Conservation (phyloP, 2,329 filamentous ascomycete species). For the Dactylellina parvicollis region DNA sequence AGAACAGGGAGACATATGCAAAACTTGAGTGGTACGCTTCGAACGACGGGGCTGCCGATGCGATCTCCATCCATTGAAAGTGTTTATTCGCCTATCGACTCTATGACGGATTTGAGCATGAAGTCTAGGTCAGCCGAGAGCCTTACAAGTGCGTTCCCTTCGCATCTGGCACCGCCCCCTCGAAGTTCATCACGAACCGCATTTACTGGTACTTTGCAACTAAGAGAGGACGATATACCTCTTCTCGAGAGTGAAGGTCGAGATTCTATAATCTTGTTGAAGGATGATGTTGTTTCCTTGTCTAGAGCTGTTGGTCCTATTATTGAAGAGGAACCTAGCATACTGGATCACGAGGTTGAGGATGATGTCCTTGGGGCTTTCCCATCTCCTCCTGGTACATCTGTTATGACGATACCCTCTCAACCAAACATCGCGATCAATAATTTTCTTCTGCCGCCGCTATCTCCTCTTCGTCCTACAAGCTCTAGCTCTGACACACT, state of each 20-base stretch:
- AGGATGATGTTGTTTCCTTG: slow-evolving; percentile 19
- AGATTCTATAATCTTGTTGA: slow-evolving; percentile 44
- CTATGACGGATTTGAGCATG: slow-evolving; percentile 42
- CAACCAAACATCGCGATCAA: slow-evolving; percentile 31
- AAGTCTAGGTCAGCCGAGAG: slow-evolving; percentile 46
- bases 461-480: slow-evolving; percentile 41
- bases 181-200: slow-evolving; percentile 45
- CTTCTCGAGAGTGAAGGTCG: slow-evolving; percentile 48
- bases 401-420: not conserved
- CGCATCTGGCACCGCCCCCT: slow-evolving; percentile 41
- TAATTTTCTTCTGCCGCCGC: slow-evolving; percentile 39
- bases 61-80: slow-evolving; percentile 42
- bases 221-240: slow-evolving; percentile 29
- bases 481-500: slow-evolving; percentile 49
- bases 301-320: slow-evolving; percentile 17
- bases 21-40: slow-evolving; percentile 40
- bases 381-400: slow-evolving; percentile 29
- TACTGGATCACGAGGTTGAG: slow-evolving; percentile 33
- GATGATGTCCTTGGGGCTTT: slow-evolving; percentile 44
- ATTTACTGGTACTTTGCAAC: slow-evolving; percentile 15
- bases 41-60: slow-evolving; percentile 37
- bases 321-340: slow-evolving; percentile 26
- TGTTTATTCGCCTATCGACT: slow-evolving; percentile 49
- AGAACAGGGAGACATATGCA: slow-evolving; percentile 31
- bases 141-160: slow-evolving; percentile 32